Evolutionary conservation across 1,284 basidiomycete genomes (phyloP).

Genomic region (Pholiota adiposa): DNA sequence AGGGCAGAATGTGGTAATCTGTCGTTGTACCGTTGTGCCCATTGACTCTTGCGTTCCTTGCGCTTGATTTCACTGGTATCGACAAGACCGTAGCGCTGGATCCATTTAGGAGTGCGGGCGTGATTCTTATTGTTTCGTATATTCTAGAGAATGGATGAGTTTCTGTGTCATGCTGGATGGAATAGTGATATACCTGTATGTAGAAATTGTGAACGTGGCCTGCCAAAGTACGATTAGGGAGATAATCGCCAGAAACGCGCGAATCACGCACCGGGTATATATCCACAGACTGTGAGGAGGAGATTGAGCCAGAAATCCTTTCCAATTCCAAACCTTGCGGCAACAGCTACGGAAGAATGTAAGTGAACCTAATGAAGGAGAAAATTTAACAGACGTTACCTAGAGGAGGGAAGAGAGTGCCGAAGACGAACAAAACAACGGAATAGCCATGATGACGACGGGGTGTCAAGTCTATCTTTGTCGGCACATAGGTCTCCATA

Average conservation of each 20-base stretch:
- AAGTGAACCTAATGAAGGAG: slow-evolving; percentile 9
- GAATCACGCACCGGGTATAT: slow-evolving; percentile 74
- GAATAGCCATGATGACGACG: slow-evolving; percentile 84
- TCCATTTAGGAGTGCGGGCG: slow-evolving; percentile 93
- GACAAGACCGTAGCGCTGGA: slow-evolving; percentile 86
- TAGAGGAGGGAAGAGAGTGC: slow-evolving; percentile 85
- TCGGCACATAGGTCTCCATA: slow-evolving; percentile 7
- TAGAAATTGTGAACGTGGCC: slow-evolving; percentile 92
- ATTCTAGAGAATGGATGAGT: slow-evolving; percentile 57
- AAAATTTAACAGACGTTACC: slow-evolving; percentile 53
- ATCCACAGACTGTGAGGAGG: slow-evolving; percentile 88
- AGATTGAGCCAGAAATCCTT: slow-evolving; percentile 93
- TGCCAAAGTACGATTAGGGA: slow-evolving; percentile 32
- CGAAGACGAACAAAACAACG: slow-evolving; percentile 81
- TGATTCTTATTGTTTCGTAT: slow-evolving; percentile 95
- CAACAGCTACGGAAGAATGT: slow-evolving; percentile 70
- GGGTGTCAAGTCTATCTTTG: slow-evolving; percentile 68
- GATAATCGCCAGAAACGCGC: slow-evolving; percentile 2
- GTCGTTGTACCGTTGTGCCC: slow-evolving; percentile 87
- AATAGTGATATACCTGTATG: slow-evolving; percentile 66
- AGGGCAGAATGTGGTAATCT: slow-evolving; percentile 75
- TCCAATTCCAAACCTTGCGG: slow-evolving; percentile 93
- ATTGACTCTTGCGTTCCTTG: slow-evolving; percentile 80
- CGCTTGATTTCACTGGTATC: slow-evolving; percentile 78
- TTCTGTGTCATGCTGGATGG: background rate